Evolutionary conservation across 805 yeast species (phyloP).

Genomic region (Blastobotrys parvus): DNA sequence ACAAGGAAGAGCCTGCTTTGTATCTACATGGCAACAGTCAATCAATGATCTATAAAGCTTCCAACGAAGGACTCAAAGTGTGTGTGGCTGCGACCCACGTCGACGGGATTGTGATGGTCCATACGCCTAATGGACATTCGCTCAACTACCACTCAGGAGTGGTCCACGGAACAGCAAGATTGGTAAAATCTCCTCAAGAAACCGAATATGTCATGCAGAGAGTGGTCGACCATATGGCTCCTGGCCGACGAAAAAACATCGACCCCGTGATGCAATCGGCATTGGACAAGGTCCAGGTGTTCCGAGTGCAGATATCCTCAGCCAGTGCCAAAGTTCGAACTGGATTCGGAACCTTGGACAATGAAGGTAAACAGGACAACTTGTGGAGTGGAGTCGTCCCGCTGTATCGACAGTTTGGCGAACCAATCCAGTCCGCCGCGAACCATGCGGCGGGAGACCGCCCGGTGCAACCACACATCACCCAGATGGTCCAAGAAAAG

Average conservation of each 20-base stretch:
- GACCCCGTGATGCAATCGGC: not conserved
- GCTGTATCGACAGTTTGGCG: not conserved
- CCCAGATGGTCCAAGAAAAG: not conserved
- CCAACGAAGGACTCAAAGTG: not conserved
- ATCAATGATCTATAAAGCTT: not conserved
- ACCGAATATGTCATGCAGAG: not conserved
- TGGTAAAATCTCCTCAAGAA: not conserved
- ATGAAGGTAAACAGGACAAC: not conserved
- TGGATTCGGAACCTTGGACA: not conserved
- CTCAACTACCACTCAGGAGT: not conserved
- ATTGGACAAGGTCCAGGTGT: not conserved
- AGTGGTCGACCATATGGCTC: not conserved
- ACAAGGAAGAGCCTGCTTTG: not conserved
- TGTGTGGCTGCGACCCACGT: not conserved
- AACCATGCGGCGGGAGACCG: not conserved
- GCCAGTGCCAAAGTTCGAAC: not conserved
- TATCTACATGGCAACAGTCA: not conserved
- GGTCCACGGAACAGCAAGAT: not conserved
- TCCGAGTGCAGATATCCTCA: not conserved
- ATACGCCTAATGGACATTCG: not conserved
- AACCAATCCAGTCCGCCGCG: not conserved
- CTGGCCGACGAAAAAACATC: not conserved
- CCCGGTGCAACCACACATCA: not conserved
- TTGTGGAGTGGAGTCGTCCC: not conserved
- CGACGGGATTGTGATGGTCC: not conserved